Evolutionary conservation across 495 filamentous ascomycete genomes (phyloP), one percentile per base, ranked within the genome.

Genomic region (Aspergillus ellipticus): DNA sequence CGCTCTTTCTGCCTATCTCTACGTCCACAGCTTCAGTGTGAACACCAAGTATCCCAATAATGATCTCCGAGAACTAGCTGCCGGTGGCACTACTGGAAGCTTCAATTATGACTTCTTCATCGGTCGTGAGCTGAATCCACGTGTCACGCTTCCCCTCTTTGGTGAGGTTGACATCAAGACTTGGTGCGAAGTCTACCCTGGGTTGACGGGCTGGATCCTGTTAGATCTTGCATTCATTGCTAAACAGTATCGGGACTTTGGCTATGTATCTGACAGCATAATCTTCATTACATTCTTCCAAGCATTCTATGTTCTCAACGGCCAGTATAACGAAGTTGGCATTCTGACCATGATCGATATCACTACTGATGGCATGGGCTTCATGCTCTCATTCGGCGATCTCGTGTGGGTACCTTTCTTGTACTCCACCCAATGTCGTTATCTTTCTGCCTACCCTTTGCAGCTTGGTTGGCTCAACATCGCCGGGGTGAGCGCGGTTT

Each of bases 341-440:
- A 84, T 96, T 56, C 76, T 96, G 49, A 94, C 90, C 3, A 95
- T 88, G 28, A 94, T 96, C 62, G 92, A 96, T 67, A 87, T 96
- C 66, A 92, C 81, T 31, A 86, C 81, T 37, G 91, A 96, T 61
- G 92, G 91, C 20, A 92, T 96, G 62, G 92, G 91, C 46, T 88
- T 87, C 64, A 96, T 96, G 91, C 74, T 96, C 15, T 70, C 86
- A 2, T 95, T 95, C 60, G 91, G 90, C 41, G 90, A 96, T 63
- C 77, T 94, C 1, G 87, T 83, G 57, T 96, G 91, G 92, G 75
- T 95, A 6, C 91, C 91, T 1, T 91, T 96, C 73, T 77, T 85
- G 53, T 96, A 93, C 75, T 84, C 80, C 8, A 75, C 88, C 24
- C 90, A 92, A 66, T 79, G 86, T 6, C 82, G 88, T 17, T 96